Evolutionary conservation across 768 basidiomycete species (phyloP).

Genomic region (Boletus edulis): DNA sequence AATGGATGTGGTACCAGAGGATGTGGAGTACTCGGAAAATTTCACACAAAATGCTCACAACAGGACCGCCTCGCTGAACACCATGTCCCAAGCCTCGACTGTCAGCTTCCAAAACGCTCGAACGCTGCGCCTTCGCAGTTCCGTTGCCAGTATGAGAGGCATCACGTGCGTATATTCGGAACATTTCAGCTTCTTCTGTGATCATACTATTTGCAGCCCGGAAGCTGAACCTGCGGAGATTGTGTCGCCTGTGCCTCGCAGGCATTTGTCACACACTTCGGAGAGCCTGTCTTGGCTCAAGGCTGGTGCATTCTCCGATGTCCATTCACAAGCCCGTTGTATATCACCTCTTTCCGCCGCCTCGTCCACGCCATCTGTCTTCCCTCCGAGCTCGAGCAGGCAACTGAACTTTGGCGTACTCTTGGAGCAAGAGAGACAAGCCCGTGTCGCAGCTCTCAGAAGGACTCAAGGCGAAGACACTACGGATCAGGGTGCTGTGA

Average conservation of each 20-base stretch:
- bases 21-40: constrained; percentile 5
- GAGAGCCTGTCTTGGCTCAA: constrained; percentile 63
- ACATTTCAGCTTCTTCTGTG: background rate
- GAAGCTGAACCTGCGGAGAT: constrained; percentile 43
- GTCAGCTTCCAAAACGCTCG: constrained; percentile 10
- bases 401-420: constrained; percentile 45
- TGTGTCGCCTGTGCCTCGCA: constrained; percentile 62
- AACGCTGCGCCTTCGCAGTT: constrained; percentile 16
- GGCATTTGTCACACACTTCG: constrained; percentile 59
- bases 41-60: background rate
- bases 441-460: constrained; percentile 12
- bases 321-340: constrained; percentile 38
- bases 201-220: constrained; percentile 8
- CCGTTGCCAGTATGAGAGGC: constrained; percentile 11
- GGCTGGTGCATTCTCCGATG: constrained; percentile 41
- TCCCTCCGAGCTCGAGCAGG: constrained; percentile 17
- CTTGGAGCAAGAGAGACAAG: constrained; percentile 31
- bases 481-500: constrained; percentile 43
- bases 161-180: constrained; percentile 12
- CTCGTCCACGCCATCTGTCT: constrained; percentile 28
- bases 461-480: constrained; percentile 14
- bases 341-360: constrained; percentile 42
- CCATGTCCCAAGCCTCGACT: constrained; percentile 3
- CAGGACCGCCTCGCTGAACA: constrained; percentile 16
- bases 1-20: constrained; percentile 19